A percentile compares a stretch with the other conserved stretches of the same genome.
phyloP scores from a whole-genome alignment of 768 basidiomycete species.

The Psilocybe cubensis region DNA sequence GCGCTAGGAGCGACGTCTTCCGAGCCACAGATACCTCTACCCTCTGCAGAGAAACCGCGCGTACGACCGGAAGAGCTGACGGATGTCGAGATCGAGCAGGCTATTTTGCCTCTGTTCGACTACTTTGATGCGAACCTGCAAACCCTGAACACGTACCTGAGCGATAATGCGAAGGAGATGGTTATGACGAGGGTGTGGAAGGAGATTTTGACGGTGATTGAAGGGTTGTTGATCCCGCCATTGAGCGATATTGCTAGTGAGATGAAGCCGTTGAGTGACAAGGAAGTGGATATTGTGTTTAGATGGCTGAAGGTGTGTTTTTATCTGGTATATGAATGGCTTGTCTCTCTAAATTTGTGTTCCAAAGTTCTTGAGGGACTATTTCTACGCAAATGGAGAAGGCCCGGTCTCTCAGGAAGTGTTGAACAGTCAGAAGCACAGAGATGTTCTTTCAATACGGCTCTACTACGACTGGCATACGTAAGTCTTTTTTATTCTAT shows the following conservation, averaged over 20 bases:
- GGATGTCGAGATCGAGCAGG: slow-evolving; percentile 93
- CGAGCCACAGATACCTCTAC: slow-evolving; percentile 81
- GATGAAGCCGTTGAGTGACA: slow-evolving; percentile 91
- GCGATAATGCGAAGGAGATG: slow-evolving; percentile 83
- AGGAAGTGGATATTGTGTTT: slow-evolving; percentile 98
- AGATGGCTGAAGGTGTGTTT: slow-evolving; percentile 88
- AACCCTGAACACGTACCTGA: slow-evolving; percentile 87
- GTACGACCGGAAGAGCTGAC: slow-evolving; percentile 79
- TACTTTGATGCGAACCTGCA: slow-evolving; percentile 95
- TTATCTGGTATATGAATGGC: neutral
- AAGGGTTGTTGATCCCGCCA: slow-evolving; percentile 89
- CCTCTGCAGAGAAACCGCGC: slow-evolving; percentile 75
- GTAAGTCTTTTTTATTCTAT: slow-evolving; percentile 43
- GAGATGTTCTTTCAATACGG: slow-evolving; percentile 86
- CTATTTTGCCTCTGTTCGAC: slow-evolving; percentile 90
- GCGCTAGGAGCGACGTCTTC: slow-evolving; percentile 65
- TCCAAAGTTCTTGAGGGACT: slow-evolving; percentile 85
- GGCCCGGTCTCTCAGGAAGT: slow-evolving; percentile 85
- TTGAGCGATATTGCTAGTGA: slow-evolving; percentile 84
- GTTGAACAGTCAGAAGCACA: slow-evolving; percentile 93
- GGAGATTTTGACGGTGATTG: slow-evolving; percentile 86
- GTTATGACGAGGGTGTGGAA: slow-evolving; percentile 97
- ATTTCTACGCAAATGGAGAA: slow-evolving; percentile 94
- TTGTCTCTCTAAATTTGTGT: slow-evolving; percentile 4
- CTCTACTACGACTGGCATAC: slow-evolving; percentile 97